phyloP scores from a whole-genome alignment of 208 protist species.

The Trypanosoma conorhini region DNA sequence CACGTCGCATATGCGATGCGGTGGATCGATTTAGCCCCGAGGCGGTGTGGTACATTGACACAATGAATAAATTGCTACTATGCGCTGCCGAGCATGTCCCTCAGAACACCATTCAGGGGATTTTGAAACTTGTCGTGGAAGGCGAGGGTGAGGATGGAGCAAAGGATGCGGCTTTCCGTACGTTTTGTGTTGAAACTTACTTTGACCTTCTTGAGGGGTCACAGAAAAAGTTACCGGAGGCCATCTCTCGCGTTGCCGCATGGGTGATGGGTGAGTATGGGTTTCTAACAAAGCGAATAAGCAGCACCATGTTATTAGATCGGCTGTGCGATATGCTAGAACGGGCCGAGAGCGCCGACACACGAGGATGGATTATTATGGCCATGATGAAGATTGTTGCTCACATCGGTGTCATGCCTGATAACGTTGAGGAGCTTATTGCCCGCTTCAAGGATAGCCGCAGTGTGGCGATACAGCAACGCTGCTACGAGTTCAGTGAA shows the following conservation, averaged over 20 bases:
- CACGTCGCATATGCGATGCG: conserved; percentile 75
- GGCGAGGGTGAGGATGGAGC: conserved; percentile 64
- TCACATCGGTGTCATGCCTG: conserved; percentile 28
- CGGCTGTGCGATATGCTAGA: conserved; percentile 73
- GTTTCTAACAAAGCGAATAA: conserved; percentile 62
- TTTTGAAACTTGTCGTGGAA: conserved; percentile 94
- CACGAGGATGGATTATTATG: conserved; percentile 70
- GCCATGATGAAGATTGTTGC: conserved; percentile 79
- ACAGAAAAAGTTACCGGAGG: conserved; percentile 43
- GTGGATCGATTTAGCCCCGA: conserved; percentile 75
- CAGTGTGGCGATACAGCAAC: conserved; percentile 70
- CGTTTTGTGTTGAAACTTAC: conserved; percentile 72
- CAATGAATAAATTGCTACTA: conserved; percentile 92
- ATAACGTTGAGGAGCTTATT: conserved; percentile 55
- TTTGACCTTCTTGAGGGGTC: conserved; percentile 60
- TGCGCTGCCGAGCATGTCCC: conserved; percentile 76
- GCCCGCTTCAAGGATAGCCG: conserved; percentile 48
- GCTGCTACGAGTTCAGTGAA: conserved; percentile 74
- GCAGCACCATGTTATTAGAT: conserved; percentile 54
- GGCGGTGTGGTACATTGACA: conserved; percentile 82
- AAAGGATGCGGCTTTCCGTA: conserved; percentile 67
- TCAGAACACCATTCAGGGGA: conserved; percentile 73
- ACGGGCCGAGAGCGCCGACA: conserved; percentile 30
- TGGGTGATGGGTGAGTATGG: conserved; percentile 96
- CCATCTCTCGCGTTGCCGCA: conserved; percentile 66